A percentile compares a stretch with the other conserved stretches of the same genome.
Conservation (phyloP, 768 basidiomycete genomes). For the Tubosaeta sp. region DNA sequence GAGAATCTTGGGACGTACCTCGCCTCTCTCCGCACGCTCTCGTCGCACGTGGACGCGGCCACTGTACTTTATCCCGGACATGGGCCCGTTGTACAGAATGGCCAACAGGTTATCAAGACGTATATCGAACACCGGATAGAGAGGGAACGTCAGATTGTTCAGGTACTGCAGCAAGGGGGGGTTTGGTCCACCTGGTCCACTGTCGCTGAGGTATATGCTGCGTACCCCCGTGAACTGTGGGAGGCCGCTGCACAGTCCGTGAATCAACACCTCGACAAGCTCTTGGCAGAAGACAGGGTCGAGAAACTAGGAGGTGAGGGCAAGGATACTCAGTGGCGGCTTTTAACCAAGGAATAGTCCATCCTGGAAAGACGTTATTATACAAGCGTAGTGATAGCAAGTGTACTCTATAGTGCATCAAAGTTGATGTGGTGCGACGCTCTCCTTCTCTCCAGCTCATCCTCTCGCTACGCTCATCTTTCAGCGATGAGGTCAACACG, state of each 20-base stretch:
- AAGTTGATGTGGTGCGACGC: slow-evolving; percentile 97
- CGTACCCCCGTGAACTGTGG: slow-evolving; percentile 69
- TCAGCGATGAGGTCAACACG: slow-evolving; percentile 3
- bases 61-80: slow-evolving; percentile 81
- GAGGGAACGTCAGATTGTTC: slow-evolving; percentile 75
- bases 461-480: slow-evolving; percentile 63
- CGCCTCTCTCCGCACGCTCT: slow-evolving; percentile 55
- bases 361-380: background rate
- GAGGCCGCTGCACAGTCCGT: slow-evolving; percentile 67
- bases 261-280: slow-evolving; percentile 67
- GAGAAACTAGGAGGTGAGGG: slow-evolving; percentile 47
- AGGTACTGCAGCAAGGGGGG: slow-evolving; percentile 34
- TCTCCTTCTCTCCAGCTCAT: slow-evolving; percentile 84
- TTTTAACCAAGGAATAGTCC: slow-evolving; percentile 13
- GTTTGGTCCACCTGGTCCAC: slow-evolving; percentile 63
- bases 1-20: slow-evolving; percentile 76
- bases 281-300: slow-evolving; percentile 62
- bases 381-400: slow-evolving; percentile 11
- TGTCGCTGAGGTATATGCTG: slow-evolving; percentile 62
- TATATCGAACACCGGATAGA: slow-evolving; percentile 82
- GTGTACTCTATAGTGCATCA: slow-evolving; percentile 65
- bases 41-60: slow-evolving; percentile 40
- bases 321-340: slow-evolving; percentile 47
- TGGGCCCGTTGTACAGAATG: slow-evolving; percentile 71
- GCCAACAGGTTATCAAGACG: slow-evolving; percentile 52